Percentiles rank a stretch among this genome's conserved stretches.
These are phyloP conservation scores for Kodamaea fungicola DNA, from an alignment of 1,139 yeast species.

Conservation along the genomic window DNA sequence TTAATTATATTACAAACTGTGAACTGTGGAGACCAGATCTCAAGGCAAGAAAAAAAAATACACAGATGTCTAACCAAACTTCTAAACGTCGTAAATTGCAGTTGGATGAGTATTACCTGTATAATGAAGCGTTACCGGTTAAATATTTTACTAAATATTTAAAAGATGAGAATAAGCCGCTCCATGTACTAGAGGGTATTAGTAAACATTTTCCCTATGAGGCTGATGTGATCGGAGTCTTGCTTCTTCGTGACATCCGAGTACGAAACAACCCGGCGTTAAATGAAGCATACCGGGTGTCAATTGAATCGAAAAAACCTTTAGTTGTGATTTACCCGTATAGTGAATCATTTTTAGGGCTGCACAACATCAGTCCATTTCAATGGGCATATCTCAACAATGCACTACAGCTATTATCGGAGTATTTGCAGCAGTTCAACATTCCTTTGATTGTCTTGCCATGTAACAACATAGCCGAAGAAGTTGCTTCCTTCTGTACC, in stretches of 20 bases:
- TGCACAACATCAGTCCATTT: conserved; percentile 42
- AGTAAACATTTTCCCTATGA: neutral
- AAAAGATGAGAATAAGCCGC: conserved; percentile 25
- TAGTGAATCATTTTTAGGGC: conserved; percentile 35
- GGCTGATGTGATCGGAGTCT: conserved; percentile 1
- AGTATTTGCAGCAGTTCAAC: conserved; percentile 25
- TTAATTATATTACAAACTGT: too few species aligned
- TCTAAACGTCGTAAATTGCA: too few species aligned
- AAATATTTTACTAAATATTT: conserved; percentile 17
- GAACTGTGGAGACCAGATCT: too few species aligned
- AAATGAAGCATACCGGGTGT: conserved; percentile 6
- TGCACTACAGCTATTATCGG: conserved; percentile 26
- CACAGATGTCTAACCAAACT: too few species aligned
- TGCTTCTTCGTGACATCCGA: conserved; percentile 12
- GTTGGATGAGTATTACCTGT: too few species aligned
- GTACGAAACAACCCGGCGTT: conserved; percentile 12
- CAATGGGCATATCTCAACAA: conserved; percentile 37
- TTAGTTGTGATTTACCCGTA: conserved; percentile 16
- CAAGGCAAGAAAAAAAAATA: too few species aligned
- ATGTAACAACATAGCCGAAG: conserved; percentile 16
- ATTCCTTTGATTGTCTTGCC: conserved; percentile 40
- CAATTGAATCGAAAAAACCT: conserved; percentile 6
- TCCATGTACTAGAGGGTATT: conserved; percentile 8
- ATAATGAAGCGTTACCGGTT: neutral
- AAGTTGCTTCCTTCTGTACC: conserved; percentile 22